These are phyloP conservation scores for Suillus spraguei DNA, from an alignment of 768 basidiomycete genomes.

Conservation along the genomic window DNA sequence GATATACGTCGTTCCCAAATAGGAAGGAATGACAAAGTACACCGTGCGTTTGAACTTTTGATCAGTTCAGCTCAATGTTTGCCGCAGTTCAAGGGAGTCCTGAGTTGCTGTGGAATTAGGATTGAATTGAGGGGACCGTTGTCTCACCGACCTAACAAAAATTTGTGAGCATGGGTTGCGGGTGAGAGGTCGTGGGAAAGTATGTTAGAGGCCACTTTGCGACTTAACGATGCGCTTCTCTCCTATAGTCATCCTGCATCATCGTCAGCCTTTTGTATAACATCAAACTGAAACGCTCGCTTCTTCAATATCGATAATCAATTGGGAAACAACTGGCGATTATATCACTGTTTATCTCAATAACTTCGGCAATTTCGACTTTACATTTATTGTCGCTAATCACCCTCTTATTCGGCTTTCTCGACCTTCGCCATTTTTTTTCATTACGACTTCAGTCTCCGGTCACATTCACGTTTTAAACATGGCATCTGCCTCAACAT, in stretches of 20 bases:
- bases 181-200: conserved; percentile 1
- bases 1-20: not conserved
- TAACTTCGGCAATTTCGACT: conserved; percentile 26
- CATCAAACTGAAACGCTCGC: conserved; percentile 32
- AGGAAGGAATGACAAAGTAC: conserved; percentile 1
- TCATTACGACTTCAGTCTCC: conserved; percentile 11
- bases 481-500: conserved; percentile 69
- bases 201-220: not conserved
- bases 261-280: conserved; percentile 29
- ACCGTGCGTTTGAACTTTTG: not conserved
- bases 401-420: conserved; percentile 19
- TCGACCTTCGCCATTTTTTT: conserved; percentile 14
- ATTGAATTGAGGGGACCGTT: not conserved
- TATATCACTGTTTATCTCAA: conserved; percentile 14
- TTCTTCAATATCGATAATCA: conserved; percentile 19
- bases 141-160: not conserved
- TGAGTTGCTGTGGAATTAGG: not conserved
- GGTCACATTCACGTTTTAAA: conserved; percentile 8
- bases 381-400: conserved; percentile 18
- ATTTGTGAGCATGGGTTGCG: not conserved
- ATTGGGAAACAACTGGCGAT: conserved; percentile 11
- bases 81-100: not conserved
- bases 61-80: not conserved
- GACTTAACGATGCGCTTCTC: not conserved
- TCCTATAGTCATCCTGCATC: conserved; percentile 23